These are phyloP conservation scores for Metschnikowia reukaufii DNA, from an alignment of 805 yeast species.

Conservation along the genomic window DNA sequence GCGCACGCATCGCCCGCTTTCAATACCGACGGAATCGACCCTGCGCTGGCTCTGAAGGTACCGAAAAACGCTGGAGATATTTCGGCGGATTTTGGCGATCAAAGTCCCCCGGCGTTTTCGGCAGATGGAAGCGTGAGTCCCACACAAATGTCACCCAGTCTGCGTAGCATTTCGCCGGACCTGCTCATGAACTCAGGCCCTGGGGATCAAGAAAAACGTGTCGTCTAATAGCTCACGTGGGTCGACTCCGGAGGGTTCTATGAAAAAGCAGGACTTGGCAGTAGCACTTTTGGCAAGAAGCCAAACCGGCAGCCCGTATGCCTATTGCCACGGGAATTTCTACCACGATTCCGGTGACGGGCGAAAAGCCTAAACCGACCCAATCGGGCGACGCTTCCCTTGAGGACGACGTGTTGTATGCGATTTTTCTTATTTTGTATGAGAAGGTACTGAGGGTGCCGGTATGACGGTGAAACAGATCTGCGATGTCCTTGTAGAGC, in stretches of 20 bases:
- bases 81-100: slow-evolving; percentile 17
- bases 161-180: slow-evolving; percentile 45
- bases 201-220: slow-evolving; percentile 15
- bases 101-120: slow-evolving; percentile 6
- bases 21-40: slow-evolving; percentile 25
- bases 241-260: slow-evolving; percentile 29
- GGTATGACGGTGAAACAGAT: slow-evolving; percentile 92
- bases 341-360: slow-evolving; percentile 78
- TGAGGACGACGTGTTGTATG: slow-evolving; percentile 74
- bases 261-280: slow-evolving; percentile 9
- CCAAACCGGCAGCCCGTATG: slow-evolving; percentile 42
- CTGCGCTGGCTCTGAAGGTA: too few relatives aligned
- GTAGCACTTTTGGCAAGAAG: slow-evolving; percentile 24
- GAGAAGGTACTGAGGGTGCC: slow-evolving; percentile 63
- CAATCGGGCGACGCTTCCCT: slow-evolving; percentile 57
- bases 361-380: slow-evolving; percentile 65
- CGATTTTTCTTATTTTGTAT: slow-evolving; percentile 69
- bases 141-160: slow-evolving; percentile 33
- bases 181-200: slow-evolving; percentile 36
- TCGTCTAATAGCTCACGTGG: slow-evolving; percentile 33
- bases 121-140: slow-evolving; percentile 25
- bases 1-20: slow-evolving; percentile 47
- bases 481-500: slow-evolving; percentile 70
- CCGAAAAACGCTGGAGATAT: slow-evolving; percentile 11
- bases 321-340: slow-evolving; percentile 72